phyloP scores from a whole-genome alignment of 495 filamentous ascomycete genomes.

The Penicillium samsonianum region DNA sequence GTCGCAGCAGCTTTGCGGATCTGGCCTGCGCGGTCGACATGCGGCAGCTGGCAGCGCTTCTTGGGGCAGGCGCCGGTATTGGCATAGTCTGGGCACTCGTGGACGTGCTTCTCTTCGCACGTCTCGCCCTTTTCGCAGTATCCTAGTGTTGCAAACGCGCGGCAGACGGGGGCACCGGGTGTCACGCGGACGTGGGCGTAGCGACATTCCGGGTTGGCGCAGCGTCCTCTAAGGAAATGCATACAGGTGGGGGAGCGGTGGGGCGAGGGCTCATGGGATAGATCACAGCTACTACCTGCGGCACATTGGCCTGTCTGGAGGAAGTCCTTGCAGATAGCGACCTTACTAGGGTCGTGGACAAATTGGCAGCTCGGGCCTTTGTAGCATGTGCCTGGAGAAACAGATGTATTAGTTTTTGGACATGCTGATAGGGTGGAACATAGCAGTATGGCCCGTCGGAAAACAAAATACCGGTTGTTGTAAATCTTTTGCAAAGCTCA shows the following conservation, averaged over 20 bases:
- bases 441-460: constrained; percentile 25
- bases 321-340: constrained; percentile 88
- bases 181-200: constrained; percentile 87
- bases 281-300: constrained; percentile 80
- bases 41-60: constrained; percentile 80
- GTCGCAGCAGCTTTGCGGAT: constrained; percentile 58
- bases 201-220: constrained; percentile 82
- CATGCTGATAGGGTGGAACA: neutral
- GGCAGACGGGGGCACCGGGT: constrained; percentile 79
- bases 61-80: constrained; percentile 83
- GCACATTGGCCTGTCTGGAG: constrained; percentile 77
- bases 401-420: constrained; percentile 26
- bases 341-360: constrained; percentile 82
- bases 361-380: constrained; percentile 80
- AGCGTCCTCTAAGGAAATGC: constrained; percentile 89
- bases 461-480: constrained; percentile 77
- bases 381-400: constrained; percentile 69
- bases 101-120: constrained; percentile 81
- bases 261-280: constrained; percentile 87
- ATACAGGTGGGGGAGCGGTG: constrained; percentile 84
- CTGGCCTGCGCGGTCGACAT: constrained; percentile 81
- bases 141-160: constrained; percentile 79
- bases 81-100: constrained; percentile 93
- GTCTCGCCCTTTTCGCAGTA: constrained; percentile 83
- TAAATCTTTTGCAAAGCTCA: constrained; percentile 85